Conservation (phyloP, 176 grass and related monocot species). For the Tillandsia fasciculata region DNA sequence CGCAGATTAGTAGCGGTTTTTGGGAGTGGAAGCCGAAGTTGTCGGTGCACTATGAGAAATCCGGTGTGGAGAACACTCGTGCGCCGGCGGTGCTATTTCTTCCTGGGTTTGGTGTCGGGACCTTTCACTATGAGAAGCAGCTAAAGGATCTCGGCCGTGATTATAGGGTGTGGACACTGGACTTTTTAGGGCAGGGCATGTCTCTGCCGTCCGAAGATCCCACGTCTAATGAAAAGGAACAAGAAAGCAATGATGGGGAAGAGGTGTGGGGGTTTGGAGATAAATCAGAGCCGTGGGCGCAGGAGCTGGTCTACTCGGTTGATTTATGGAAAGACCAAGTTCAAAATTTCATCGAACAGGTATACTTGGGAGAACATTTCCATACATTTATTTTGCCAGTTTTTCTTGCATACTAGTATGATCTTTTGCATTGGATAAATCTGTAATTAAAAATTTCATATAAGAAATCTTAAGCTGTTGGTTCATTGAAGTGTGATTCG, state of each 20-base stretch:
- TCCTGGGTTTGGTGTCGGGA: slow-evolving; percentile 78
- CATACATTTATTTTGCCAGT: not conserved
- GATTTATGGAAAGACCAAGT: slow-evolving; percentile 89
- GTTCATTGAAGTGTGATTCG: too few relatives aligned
- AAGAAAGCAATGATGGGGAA: slow-evolving; percentile 4
- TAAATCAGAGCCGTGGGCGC: slow-evolving; percentile 73
- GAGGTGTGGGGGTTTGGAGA: slow-evolving; percentile 80
- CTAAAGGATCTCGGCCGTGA: slow-evolving; percentile 68
- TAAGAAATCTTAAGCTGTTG: too few relatives aligned
- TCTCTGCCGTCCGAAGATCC: slow-evolving; percentile 80
- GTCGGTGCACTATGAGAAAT: slow-evolving; percentile 77
- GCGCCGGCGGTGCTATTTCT: slow-evolving; percentile 84
- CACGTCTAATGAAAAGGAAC: slow-evolving; percentile 28
- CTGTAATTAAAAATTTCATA: too few relatives aligned
- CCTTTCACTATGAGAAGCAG: slow-evolving; percentile 94
- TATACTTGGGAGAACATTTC: slow-evolving; percentile 17
- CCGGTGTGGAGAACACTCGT: slow-evolving; percentile 49
- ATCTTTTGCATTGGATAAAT: too few relatives aligned
- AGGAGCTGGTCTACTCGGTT: slow-evolving; percentile 61
- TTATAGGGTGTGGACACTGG: slow-evolving; percentile 91
- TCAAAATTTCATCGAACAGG: slow-evolving; percentile 83
- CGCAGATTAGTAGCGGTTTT: slow-evolving; percentile 58
- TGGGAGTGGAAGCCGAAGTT: slow-evolving; percentile 95
- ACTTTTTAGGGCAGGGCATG: slow-evolving; percentile 89
- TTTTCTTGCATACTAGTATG: too few relatives aligned